Conservation (phyloP, 2,329 filamentous ascomycete genomes). For the Setomelanomma holmii region DNA sequence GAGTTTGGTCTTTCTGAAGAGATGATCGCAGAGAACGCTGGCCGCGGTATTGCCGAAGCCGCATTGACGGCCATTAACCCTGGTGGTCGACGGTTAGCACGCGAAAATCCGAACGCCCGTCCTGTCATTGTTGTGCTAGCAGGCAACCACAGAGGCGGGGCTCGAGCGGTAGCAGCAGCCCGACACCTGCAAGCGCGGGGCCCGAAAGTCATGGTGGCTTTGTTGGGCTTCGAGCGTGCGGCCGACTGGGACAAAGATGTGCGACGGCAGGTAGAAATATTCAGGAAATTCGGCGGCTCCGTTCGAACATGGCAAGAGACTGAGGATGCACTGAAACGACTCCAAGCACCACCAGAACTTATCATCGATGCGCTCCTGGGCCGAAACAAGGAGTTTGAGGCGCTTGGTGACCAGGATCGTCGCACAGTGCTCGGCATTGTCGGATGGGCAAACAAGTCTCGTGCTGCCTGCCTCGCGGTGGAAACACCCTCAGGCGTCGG, state of each 20-base stretch:
- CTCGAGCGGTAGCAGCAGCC: conserved; percentile 82
- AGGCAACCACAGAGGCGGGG: conserved; percentile 91
- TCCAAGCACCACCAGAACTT: conserved; percentile 73
- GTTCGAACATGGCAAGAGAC: conserved; percentile 69
- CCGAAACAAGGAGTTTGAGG: conserved; percentile 86
- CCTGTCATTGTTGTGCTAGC: conserved; percentile 79
- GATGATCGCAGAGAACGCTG: conserved; percentile 90
- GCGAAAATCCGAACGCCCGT: conserved; percentile 55
- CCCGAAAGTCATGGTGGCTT: conserved; percentile 79
- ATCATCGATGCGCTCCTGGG: conserved; percentile 91
- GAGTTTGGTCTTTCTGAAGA: conserved; percentile 88
- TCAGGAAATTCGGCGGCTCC: conserved; percentile 81
- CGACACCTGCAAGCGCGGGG: conserved; percentile 87
- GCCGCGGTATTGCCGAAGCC: conserved; percentile 85
- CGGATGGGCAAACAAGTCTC: conserved; percentile 89
- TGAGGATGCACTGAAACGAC: conserved; percentile 59
- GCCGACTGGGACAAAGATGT: conserved; percentile 81
- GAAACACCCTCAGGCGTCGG: conserved; percentile 91
- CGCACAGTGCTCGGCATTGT: conserved; percentile 87
- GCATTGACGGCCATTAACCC: conserved; percentile 71
- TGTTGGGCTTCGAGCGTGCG: conserved; percentile 85
- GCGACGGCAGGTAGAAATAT: conserved; percentile 80
- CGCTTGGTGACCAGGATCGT: conserved; percentile 82
- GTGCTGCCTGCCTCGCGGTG: conserved; percentile 83
- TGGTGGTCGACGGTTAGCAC: conserved; percentile 64